Base-by-base conservation (phyloP, 2,329 filamentous ascomycete genomes). In the Trichoderma sp. region DNA sequence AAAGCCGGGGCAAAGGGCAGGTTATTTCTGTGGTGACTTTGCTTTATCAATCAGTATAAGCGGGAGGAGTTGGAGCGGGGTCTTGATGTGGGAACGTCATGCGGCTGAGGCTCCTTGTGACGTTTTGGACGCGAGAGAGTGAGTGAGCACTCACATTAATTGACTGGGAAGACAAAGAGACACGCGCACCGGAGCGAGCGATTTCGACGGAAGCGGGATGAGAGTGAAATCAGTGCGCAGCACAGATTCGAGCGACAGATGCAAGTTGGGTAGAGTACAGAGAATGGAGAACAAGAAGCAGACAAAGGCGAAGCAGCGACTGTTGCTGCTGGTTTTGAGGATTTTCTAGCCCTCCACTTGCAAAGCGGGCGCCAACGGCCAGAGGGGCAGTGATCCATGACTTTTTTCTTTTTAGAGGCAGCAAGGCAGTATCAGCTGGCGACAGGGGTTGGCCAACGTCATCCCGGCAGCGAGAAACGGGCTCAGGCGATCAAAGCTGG, bases 401-500 rank as follows among this genome's bases (percentile, higher is more conserved):
- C 38, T 45, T 45, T 45, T 45, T 45, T 18, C 2, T 35, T 75
- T 71, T 65, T 38, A 60, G 59, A 64, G 75, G 63, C 75, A 75
- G 64, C 75, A 76, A 76, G 75, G 75, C 75, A 76, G 75, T 74
- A 76, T 76, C 75, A 76, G 75, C 75, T 76, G 74, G 74, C 33
- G 66, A 53, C 68, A 73, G 74, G 74, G 74, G 74, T 60, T 56
- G 65, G 38, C 53, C 65, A 63, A 73, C 74, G 74, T 75, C 74
- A 75, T 72, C 68, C 74, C 53, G 60, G 41, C 60, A 31, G 62
- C 62, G 31, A 41, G 45, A 53, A 67, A 65, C 33, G n/a, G 71
- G 71, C 62, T 74, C 68, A 71, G 56, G 68, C 68, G 68, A 71
- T 71, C 68, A 62, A 41, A 62, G 66, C 21, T 62, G 53, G 31